phyloP scores from a whole-genome alignment of 176 grass and related monocot species.

The Ampelocalamus luodianensis region DNA sequence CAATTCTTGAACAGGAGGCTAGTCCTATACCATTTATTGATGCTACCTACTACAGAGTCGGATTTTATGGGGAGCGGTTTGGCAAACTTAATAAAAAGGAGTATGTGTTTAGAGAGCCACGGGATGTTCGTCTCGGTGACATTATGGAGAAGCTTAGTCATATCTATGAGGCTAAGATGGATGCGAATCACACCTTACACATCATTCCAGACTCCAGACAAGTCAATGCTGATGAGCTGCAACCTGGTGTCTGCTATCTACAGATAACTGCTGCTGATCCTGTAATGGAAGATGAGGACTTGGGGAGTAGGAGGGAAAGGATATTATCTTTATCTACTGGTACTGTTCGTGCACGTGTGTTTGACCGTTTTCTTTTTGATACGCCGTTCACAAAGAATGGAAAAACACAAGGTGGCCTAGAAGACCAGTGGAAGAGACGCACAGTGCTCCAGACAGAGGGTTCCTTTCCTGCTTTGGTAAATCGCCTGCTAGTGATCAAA shows the following conservation, averaged over 20 bases:
- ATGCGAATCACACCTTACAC: constrained; percentile 85
- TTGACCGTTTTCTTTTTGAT: constrained; percentile 92
- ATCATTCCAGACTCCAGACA: constrained; percentile 99
- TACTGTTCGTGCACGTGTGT: constrained; percentile 83
- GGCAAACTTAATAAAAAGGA: constrained; percentile 90
- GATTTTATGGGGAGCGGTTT: constrained; percentile 93
- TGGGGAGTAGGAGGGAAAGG: constrained; percentile 93
- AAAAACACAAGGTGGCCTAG: constrained; percentile 93
- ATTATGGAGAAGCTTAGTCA: constrained; percentile 99
- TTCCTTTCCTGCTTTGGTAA: constrained; percentile 94
- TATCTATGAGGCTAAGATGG: constrained; percentile 92
- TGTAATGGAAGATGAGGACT: constrained; percentile 98
- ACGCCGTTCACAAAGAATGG: constrained; percentile 99
- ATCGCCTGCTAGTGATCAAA: constrained; percentile 80
- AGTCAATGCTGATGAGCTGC: constrained; percentile 91
- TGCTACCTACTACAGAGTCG: constrained; percentile 96
- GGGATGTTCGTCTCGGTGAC: constrained; percentile 95
- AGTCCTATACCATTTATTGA: constrained; percentile 97
- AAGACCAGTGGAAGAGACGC: constrained; percentile 98
- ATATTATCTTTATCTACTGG: constrained; percentile 90
- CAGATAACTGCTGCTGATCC: constrained; percentile 99
- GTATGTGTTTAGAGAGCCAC: constrained; percentile 84
- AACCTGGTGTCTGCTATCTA: constrained; percentile 90
- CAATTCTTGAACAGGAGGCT: constrained; percentile 96
- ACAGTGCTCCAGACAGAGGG: constrained; percentile 92